Conservation (phyloP, 192 early-diverging fungal species). For the Coemansia pectinata region DNA sequence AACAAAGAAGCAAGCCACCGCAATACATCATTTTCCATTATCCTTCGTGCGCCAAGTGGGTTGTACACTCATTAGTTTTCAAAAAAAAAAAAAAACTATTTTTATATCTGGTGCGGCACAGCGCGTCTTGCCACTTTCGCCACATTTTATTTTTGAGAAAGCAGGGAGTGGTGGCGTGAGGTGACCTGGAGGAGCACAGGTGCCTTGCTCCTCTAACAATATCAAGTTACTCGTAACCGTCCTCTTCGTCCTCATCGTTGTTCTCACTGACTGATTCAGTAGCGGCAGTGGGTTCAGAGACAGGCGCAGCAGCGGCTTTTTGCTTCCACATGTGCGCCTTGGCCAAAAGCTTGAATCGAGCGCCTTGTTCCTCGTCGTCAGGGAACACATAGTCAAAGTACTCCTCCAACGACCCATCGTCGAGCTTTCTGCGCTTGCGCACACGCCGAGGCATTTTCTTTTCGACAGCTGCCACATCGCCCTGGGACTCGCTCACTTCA, state of each 20-base stretch:
- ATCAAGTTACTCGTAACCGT: not conserved
- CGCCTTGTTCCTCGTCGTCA: slow-evolving; percentile 86
- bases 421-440: slow-evolving; percentile 77
- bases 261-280: not conserved
- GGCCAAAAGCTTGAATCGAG: slow-evolving; percentile 87
- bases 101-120: not conserved
- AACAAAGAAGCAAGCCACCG: not conserved
- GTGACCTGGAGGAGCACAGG: not conserved
- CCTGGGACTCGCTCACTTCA: slow-evolving; percentile 63
- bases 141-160: not conserved
- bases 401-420: slow-evolving; percentile 83
- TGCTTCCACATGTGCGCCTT: slow-evolving; percentile 88
- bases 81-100: not conserved
- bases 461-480: slow-evolving; percentile 65
- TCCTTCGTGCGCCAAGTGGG: not conserved
- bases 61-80: not conserved
- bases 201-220: not conserved
- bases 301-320: slow-evolving; percentile 5
- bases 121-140: not conserved
- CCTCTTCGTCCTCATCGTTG: not conserved
- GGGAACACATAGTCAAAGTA: slow-evolving; percentile 99
- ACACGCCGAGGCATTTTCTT: slow-evolving; percentile 85
- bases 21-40: not conserved
- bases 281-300: not conserved
- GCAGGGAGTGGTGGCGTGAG: too few species aligned